Conservation (phyloP, 2,329 filamentous ascomycete genomes). For the Chaetomiaceae sp. region DNA sequence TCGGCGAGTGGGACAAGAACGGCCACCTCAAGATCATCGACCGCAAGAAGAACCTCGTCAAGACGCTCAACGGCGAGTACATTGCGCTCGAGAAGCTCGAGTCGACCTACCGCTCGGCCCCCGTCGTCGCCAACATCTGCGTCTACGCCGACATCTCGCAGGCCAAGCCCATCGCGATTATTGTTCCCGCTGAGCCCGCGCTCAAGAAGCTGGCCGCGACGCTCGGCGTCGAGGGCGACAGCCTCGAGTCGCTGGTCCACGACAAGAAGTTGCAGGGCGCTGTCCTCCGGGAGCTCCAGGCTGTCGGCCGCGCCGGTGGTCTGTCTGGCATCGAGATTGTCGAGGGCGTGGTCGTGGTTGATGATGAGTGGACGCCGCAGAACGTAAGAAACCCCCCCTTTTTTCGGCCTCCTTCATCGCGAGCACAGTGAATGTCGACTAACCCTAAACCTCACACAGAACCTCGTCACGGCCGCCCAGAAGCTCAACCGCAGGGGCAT, state of each 20-base stretch:
- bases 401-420: not conserved
- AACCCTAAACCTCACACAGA: constrained; percentile 38
- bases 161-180: constrained; percentile 51
- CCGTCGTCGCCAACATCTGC: constrained; percentile 52
- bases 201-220: constrained; percentile 47
- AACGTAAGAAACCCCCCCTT: constrained; percentile 53
- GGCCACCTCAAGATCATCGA: constrained; percentile 74
- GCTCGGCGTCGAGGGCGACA: constrained; percentile 45
- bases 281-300: constrained; percentile 62
- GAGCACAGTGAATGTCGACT: constrained; percentile 1
- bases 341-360: constrained; percentile 64
- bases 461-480: constrained; percentile 63
- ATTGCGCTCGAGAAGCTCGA: constrained; percentile 72
- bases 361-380: constrained; percentile 72
- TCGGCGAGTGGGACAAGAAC: constrained; percentile 69
- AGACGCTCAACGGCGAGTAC: constrained; percentile 77
- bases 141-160: constrained; percentile 49
- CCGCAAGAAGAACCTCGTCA: constrained; percentile 85
- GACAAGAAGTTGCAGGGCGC: constrained; percentile 58
- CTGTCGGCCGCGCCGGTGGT: constrained; percentile 55
- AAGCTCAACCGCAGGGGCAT: constrained; percentile 69
- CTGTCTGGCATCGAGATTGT: constrained; percentile 65
- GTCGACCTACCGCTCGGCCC: constrained; percentile 47
- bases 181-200: constrained; percentile 51
- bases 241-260: constrained; percentile 62